Evolutionary conservation across 768 basidiomycete species (phyloP).

Genomic region (Gautieria morchelliformis): DNA sequence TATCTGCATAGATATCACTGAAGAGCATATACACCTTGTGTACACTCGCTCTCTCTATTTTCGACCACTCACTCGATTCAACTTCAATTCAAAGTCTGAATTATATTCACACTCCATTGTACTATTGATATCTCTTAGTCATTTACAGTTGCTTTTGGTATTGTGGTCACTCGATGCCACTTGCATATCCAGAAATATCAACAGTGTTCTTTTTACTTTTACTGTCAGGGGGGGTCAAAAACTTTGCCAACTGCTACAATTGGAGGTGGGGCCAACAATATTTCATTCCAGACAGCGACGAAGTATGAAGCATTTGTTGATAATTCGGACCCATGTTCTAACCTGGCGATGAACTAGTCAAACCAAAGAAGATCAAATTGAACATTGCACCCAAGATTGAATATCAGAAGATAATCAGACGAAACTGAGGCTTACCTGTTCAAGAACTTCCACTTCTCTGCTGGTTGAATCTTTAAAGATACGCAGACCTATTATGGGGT

Average conservation of each 20-base stretch:
- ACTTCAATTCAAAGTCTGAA: too few species aligned
- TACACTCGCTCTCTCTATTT: too few species aligned
- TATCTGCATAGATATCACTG: too few species aligned
- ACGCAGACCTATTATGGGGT: conserved; percentile 30
- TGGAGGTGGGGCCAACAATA: conserved; percentile 49
- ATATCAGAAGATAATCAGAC: not conserved
- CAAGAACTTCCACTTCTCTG: conserved; percentile 32
- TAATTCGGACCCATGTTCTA: conserved; percentile 34
- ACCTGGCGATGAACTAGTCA: conserved; percentile 56
- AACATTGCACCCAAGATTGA: not conserved
- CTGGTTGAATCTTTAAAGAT: conserved; percentile 31
- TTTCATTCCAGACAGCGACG: conserved; percentile 74
- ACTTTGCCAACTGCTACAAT: conserved; percentile 51
- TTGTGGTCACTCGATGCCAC: too few species aligned
- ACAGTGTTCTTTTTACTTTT: conserved; percentile 6
- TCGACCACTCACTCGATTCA: too few species aligned
- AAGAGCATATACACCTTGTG: too few species aligned
- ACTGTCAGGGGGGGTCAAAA: conserved; percentile 24
- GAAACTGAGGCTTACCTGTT: conserved; percentile 25
- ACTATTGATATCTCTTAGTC: too few species aligned
- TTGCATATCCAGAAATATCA: too few species aligned
- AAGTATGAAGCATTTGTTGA: conserved; percentile 78
- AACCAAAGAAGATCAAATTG: conserved; percentile 1
- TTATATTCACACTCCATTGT: too few species aligned
- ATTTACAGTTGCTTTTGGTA: too few species aligned